Conservation (phyloP, 352 stramenopile species). For the Phytophthora hibernalis region DNA sequence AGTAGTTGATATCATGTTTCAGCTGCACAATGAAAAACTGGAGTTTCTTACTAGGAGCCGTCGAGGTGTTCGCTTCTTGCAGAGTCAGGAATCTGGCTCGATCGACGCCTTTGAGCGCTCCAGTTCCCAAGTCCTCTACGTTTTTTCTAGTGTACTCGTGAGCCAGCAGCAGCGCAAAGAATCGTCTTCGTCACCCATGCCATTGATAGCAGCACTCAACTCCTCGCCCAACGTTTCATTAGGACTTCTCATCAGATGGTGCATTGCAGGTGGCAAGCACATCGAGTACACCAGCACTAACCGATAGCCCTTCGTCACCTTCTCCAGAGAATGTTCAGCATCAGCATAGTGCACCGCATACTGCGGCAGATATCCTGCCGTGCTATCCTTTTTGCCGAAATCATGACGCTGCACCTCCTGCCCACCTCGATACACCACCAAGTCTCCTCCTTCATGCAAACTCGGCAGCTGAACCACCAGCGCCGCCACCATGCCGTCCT, state of each 20-base stretch:
- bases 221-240: constrained; percentile 2
- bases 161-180: constrained; percentile 20
- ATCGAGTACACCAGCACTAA: constrained; percentile 36
- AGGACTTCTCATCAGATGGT: not conserved
- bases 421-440: constrained; percentile 27
- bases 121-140: constrained; percentile 2
- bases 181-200: constrained; percentile 46
- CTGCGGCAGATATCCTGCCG: constrained; percentile 16
- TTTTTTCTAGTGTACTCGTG: constrained; percentile 25
- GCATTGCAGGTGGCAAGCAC: constrained; percentile 27
- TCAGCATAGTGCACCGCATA: constrained; percentile 41
- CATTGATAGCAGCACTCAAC: constrained; percentile 17
- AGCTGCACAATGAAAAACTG: constrained; percentile 24
- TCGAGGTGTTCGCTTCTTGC: constrained; percentile 7
- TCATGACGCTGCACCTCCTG: constrained; percentile 21
- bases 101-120: constrained; percentile 19
- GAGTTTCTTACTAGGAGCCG: constrained; percentile 7
- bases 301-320: constrained; percentile 31
- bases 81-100: constrained; percentile 14
- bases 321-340: constrained; percentile 22
- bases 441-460: constrained; percentile 31
- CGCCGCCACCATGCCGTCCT: constrained; percentile 61
- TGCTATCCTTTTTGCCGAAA: constrained; percentile 26
- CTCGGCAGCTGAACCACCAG: constrained; percentile 48
- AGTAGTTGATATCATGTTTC: constrained; percentile 14